phyloP scores from a whole-genome alignment of 2,329 filamentous ascomycete species.

The Graphilbum fragrans region DNA sequence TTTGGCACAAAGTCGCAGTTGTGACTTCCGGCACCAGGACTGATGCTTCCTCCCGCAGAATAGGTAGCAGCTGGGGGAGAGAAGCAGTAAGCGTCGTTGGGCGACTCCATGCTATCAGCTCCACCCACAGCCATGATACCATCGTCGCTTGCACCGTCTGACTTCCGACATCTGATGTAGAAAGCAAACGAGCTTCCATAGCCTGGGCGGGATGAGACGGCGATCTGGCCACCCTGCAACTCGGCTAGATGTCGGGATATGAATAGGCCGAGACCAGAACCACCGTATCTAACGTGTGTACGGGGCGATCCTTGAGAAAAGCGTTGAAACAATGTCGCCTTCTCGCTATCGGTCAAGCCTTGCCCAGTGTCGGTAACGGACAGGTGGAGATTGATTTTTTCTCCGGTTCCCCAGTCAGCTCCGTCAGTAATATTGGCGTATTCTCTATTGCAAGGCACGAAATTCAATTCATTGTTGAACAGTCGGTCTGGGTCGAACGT shows the following conservation, averaged over 20 bases:
- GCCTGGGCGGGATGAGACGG: constrained; percentile 55
- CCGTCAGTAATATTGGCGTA: constrained; percentile 26
- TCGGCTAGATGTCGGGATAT: constrained; percentile 72
- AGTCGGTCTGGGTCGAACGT: background rate
- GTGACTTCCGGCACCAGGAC: no score
- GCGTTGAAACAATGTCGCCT: constrained; percentile 62
- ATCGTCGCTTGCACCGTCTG: background rate
- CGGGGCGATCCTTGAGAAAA: constrained; percentile 66
- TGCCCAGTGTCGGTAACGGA: constrained; percentile 61
- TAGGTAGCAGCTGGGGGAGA: background rate
- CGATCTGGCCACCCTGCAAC: constrained; percentile 69
- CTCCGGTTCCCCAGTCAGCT: constrained; percentile 59
- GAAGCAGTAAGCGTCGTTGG: constrained; percentile 10
- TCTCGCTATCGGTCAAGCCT: constrained; percentile 58
- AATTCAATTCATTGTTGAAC: constrained; percentile 27
- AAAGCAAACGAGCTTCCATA: constrained; percentile 68
- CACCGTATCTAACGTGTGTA: constrained; percentile 68
- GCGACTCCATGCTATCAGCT: constrained; percentile 17
- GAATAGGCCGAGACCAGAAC: constrained; percentile 66
- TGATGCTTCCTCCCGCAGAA: no score
- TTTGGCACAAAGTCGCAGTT: no score
- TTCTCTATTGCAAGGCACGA: background rate
- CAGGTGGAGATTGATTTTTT: constrained; percentile 60
- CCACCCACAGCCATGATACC: no score
- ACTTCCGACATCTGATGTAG: constrained; percentile 56